Conservation (phyloP, 2,329 filamentous ascomycete genomes). For the Podosphaera aphanis region DNA sequence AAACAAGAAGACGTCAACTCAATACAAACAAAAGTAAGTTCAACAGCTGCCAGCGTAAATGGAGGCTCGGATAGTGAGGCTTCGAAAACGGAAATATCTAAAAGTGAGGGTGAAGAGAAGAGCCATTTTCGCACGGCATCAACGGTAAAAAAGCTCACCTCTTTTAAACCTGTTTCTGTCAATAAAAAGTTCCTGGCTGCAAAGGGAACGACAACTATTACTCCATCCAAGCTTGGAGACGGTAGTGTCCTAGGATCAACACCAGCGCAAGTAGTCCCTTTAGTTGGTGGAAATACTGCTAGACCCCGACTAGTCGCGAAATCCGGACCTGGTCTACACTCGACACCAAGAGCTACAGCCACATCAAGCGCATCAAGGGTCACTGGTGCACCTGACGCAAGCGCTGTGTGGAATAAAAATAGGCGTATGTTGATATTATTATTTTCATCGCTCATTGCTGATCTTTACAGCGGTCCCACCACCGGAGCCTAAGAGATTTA, state of each 20-base stretch:
- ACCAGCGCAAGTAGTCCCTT: conserved; percentile 22
- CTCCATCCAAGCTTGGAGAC: conserved; percentile 26
- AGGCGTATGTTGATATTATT: conserved; percentile 33
- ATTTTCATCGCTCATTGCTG: conserved; percentile 8
- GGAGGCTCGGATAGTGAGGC: conserved; percentile 58
- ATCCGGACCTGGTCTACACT: conserved; percentile 35
- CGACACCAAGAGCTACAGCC: conserved; percentile 21
- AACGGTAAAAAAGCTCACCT: conserved; percentile 47
- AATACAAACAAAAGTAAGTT: conserved; percentile 35
- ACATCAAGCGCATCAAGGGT: conserved; percentile 31
- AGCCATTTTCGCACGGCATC: conserved; percentile 34
- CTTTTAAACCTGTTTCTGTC: conserved; percentile 68
- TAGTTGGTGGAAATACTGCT: conserved; percentile 24
- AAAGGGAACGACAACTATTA: conserved; percentile 28
- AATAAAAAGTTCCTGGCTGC: conserved; percentile 66
- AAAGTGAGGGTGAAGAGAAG: conserved; percentile 31
- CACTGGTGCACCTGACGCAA: conserved; percentile 41
- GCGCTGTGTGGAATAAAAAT: conserved; percentile 75
- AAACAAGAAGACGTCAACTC: conserved; percentile 29
- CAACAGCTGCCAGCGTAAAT: conserved; percentile 44
- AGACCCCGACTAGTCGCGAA: conserved; percentile 58
- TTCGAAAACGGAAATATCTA: conserved; percentile 30
- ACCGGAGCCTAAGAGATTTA: conserved; percentile 58
- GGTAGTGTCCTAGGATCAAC: conserved; percentile 24
- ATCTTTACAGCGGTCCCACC: conserved; percentile 28